Evolutionary conservation across 2,329 filamentous ascomycete genomes (phyloP), one percentile per base, ranked within the genome.

Genomic region (Pseudogymnoascus sp.): DNA sequence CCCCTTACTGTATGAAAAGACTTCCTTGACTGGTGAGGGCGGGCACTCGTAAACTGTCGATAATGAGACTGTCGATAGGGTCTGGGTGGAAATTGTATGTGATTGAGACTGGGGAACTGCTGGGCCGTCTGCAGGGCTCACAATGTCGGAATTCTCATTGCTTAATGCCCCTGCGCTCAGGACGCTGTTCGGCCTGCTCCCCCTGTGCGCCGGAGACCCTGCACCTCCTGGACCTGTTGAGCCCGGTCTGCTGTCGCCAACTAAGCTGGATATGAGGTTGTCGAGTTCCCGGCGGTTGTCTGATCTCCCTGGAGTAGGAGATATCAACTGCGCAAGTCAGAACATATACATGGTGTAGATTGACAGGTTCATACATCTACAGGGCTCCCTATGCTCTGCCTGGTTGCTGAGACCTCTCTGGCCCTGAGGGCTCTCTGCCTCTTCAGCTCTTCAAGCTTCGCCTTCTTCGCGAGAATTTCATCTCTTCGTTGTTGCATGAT

Each of bases 1-100:
- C 61, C 87, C 92, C 77, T 97, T 97, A 80, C 90, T 97, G 79
- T 99, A 99, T 60, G 91, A 96, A 71, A 96, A 91, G 63, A 96
- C 80, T 74, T 99, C 94, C 66, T 88, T 84, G 61, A 87, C 83
- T 35, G 88, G 85, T 18, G 86, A 87, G 1, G 89, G 88, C 1
- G 88, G 85, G 65, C 85, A 89, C 73, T 96, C 92, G 75, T 88
- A 91, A 63, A 94, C 83, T 35, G 90, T 91, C 15, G 86, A 85
- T 60, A 91, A 79, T 6, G 89, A 81, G 9, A 84, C 85, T 1
- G 91, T 88, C 6, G 85, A 88, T 18, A 96, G 82, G 2, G 85
- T 87, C 69, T 93, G 90, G 35, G 66, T 71, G 5, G 71, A 68
- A 33, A 69, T 71, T 18, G 81, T 78, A 25, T 78, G 77, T 3